Percentiles rank a stretch among this genome's conserved stretches.
Evolutionary conservation across 768 basidiomycete genomes (phyloP).

Genomic region (Boletus vinaceobasis): DNA sequence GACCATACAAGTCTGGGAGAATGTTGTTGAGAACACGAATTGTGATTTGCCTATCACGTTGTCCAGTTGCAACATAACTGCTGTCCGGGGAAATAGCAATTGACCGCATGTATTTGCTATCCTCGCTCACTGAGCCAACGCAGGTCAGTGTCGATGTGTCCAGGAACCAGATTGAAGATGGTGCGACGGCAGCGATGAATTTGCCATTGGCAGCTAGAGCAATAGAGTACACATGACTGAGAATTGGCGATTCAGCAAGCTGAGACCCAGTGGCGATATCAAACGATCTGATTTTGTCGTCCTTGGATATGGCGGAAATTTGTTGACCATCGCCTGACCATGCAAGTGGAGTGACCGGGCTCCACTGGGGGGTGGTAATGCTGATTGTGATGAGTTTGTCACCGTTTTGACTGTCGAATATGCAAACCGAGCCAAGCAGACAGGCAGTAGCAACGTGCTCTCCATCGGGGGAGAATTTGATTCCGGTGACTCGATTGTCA

Average conservation of each 20-base stretch:
- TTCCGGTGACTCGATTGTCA: accelerated
- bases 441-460: neutral
- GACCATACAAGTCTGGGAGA: neutral
- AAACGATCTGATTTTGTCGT: neutral
- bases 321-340: neutral
- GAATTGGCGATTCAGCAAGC: neutral
- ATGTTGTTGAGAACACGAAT: neutral
- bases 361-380: accelerated
- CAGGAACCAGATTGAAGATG: neutral
- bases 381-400: neutral
- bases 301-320: neutral
- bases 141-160: neutral
- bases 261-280: neutral
- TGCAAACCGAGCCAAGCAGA: accelerated
- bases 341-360: neutral
- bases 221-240: neutral
- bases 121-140: neutral
- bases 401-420: neutral
- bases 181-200: neutral
- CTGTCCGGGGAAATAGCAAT: neutral
- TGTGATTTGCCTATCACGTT: neutral
- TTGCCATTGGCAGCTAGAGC: neutral
- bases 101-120: accelerated
- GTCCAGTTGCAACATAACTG: neutral
- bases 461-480: neutral